These are phyloP conservation scores for Blastobotrys persicus DNA, from an alignment of 1,139 yeast genomes.

Conservation along the genomic window DNA sequence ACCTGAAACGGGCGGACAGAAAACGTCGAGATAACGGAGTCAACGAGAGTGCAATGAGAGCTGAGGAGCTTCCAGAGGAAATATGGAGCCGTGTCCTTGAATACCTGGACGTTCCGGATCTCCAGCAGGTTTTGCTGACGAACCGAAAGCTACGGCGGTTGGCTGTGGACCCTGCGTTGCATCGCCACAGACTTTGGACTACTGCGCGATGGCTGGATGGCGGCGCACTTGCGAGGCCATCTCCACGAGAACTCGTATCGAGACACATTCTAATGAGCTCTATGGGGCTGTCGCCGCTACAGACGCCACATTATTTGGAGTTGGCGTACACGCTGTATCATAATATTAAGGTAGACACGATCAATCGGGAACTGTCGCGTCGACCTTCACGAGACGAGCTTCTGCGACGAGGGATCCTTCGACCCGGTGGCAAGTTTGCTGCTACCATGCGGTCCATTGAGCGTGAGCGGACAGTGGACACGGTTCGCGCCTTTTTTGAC, in stretches of 20 bases:
- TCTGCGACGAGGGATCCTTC: constrained; percentile 24
- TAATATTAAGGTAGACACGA: constrained; percentile 28
- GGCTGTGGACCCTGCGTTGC: constrained; percentile 30
- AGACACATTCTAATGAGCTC: constrained; percentile 30
- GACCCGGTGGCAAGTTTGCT: constrained; percentile 25
- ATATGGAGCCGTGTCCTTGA: constrained; percentile 27
- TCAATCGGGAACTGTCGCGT: constrained; percentile 25
- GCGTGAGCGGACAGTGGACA: constrained; percentile 26
- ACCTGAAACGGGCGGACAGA: not conserved
- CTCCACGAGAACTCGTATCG: constrained; percentile 27
- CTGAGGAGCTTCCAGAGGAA: constrained; percentile 27
- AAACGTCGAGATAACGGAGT: not conserved
- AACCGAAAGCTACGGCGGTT: constrained; percentile 25
- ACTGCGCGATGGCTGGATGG: constrained; percentile 26
- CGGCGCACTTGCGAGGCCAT: constrained; percentile 26
- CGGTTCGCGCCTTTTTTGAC: constrained; percentile 24
- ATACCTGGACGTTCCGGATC: constrained; percentile 32
- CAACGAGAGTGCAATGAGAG: not conserved
- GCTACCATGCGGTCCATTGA: constrained; percentile 25
- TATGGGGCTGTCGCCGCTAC: constrained; percentile 29
- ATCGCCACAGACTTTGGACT: constrained; percentile 22
- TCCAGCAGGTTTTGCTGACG: constrained; percentile 23
- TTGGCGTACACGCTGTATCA: constrained; percentile 27
- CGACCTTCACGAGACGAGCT: constrained; percentile 30
- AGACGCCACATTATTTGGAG: constrained; percentile 25